phyloP scores from a whole-genome alignment of 306 rosid species.

The Argentina anserina region DNA sequence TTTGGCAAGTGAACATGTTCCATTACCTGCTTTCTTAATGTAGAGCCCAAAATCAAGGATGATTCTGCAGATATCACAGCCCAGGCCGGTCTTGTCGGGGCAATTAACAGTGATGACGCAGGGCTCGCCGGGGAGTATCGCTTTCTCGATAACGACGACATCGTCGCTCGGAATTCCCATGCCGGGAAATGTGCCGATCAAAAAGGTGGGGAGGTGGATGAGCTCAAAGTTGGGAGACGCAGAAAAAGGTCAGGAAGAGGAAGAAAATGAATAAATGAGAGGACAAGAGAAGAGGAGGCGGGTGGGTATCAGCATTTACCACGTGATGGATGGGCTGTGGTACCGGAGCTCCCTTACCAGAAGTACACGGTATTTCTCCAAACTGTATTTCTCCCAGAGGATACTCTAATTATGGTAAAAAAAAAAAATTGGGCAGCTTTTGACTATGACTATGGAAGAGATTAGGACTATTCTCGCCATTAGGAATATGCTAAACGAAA shows the following conservation, averaged over 20 bases:
- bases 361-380: too few relatives aligned
- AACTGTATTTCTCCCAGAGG: too few relatives aligned
- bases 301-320: neutral
- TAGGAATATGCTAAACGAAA: neutral
- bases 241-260: neutral
- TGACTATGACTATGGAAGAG: too few relatives aligned
- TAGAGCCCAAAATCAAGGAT: conserved; percentile 66
- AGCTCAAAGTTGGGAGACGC: too few relatives aligned
- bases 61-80: conserved; percentile 60
- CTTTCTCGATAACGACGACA: conserved; percentile 51
- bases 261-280: neutral
- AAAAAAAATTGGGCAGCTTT: too few relatives aligned
- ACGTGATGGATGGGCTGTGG: conserved; percentile 15
- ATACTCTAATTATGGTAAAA: too few relatives aligned
- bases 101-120: conserved; percentile 61
- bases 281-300: neutral
- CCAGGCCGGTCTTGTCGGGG: conserved; percentile 74
- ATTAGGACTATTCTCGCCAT: neutral
- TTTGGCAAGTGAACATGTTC: neutral
- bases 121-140: conserved; percentile 41
- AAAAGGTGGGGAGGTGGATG: neutral
- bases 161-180: conserved; percentile 52
- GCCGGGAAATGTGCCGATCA: neutral
- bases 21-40: conserved; percentile 63
- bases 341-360: neutral